phyloP scores from a whole-genome alignment of 371 early-diverging fungal species.

The Chytridium lagenaria region DNA sequence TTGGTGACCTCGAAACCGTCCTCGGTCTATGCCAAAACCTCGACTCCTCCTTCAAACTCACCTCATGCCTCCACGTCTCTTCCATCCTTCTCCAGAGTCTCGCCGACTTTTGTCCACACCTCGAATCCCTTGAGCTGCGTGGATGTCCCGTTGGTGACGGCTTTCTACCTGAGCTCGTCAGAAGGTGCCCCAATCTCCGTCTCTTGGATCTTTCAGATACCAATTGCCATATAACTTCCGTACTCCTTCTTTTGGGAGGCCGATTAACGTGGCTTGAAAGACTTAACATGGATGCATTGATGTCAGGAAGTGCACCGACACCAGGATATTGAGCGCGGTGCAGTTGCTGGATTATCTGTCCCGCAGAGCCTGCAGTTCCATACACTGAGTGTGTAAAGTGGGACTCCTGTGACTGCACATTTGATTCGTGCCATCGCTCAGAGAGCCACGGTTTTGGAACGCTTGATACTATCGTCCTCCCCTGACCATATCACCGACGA shows the following conservation, averaged over 20 bases:
- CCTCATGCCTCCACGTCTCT: conserved; percentile 40
- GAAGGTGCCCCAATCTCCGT: conserved; percentile 32
- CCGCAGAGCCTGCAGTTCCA: background rate
- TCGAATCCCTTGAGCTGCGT: conserved; percentile 25
- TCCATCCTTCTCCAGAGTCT: conserved; percentile 44
- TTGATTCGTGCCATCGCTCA: conserved; percentile 1
- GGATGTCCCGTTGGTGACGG: conserved; percentile 41
- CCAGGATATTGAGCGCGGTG: background rate
- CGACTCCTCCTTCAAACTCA: conserved; percentile 30
- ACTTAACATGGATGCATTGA: conserved; percentile 20
- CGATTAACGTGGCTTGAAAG: conserved; percentile 23
- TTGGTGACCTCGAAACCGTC: conserved; percentile 46
- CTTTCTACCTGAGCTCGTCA: conserved; percentile 26
- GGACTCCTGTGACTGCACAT: background rate
- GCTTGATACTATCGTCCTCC: conserved; percentile 13
- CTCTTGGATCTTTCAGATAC: conserved; percentile 28
- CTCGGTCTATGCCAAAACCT: conserved; percentile 42
- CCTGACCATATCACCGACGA: conserved; percentile 21
- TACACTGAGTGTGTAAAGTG: background rate
- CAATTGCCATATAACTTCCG: conserved; percentile 25
- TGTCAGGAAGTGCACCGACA: background rate
- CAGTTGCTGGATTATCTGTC: background rate
- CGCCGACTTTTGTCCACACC: conserved; percentile 32
- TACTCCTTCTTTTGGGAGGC: conserved; percentile 17
- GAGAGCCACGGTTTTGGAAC: background rate